Percentiles rank a stretch among this genome's conserved stretches.
Conservation (phyloP, 208 protist genomes). For the Acanthamoeba castellanii region DNA sequence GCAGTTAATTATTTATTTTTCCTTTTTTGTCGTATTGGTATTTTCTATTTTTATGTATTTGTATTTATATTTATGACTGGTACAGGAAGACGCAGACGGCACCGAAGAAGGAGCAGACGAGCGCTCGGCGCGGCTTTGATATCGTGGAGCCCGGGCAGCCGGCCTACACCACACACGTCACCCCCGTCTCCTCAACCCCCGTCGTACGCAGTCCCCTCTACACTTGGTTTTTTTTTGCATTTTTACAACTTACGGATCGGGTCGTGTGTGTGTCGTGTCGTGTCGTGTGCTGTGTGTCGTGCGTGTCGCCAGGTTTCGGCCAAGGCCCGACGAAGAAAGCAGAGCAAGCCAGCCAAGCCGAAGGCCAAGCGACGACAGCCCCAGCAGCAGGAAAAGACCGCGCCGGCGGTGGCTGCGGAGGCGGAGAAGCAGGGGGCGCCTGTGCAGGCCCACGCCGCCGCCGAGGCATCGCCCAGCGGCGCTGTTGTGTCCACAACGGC, state of each 20-base stretch:
- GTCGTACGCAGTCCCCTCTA: background rate
- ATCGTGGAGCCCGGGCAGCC: conserved; percentile 14
- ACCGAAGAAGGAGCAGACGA: background rate
- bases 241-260: no score
- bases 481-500: background rate
- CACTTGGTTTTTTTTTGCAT: background rate
- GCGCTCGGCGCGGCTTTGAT: background rate
- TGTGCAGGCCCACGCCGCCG: background rate
- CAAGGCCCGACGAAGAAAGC: background rate
- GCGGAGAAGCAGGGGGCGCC: background rate
- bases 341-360: background rate
- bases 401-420: background rate
- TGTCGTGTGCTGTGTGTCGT: background rate
- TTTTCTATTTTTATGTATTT: background rate
- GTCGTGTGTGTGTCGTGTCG: background rate
- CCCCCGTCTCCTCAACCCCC: background rate
- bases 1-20: no score
- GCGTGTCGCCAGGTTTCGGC: background rate
- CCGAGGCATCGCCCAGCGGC: background rate
- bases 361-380: background rate
- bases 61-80: background rate
- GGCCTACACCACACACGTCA: background rate
- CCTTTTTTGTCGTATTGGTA: no score
- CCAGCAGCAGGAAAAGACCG: background rate
- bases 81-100: background rate